These are phyloP conservation scores for Irpex lacteus DNA, from an alignment of 1,284 basidiomycete species.

Conservation along the genomic window DNA sequence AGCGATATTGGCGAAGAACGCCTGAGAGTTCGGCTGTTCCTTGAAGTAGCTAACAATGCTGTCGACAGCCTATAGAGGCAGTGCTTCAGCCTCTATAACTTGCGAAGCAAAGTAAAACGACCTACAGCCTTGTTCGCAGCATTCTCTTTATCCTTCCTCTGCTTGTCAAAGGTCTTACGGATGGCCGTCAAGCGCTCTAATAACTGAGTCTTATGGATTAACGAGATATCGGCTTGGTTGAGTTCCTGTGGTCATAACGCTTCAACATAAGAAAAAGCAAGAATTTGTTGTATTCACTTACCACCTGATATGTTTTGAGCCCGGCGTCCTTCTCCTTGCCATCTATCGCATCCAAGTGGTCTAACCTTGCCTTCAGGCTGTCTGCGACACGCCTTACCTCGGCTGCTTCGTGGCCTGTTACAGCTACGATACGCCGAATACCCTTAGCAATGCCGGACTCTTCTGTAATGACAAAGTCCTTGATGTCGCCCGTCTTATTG, in stretches of 20 bases:
- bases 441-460: constrained; percentile 99
- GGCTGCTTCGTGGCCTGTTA: constrained; percentile 92
- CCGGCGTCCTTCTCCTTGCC: constrained; percentile 85
- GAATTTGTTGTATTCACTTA: constrained; percentile 36
- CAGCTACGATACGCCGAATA: constrained; percentile 90
- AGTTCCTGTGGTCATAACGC: constrained; percentile 63
- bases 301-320: constrained; percentile 79
- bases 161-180: constrained; percentile 85
- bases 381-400: constrained; percentile 75
- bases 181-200: constrained; percentile 72
- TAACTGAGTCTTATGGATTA: constrained; percentile 80
- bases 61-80: constrained; percentile 60
- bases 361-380: constrained; percentile 63
- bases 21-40: constrained; percentile 66
- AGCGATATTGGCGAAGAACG: constrained; percentile 63
- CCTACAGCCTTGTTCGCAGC: constrained; percentile 78
- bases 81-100: no score
- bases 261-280: neutral
- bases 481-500: constrained; percentile 92
- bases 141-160: constrained; percentile 80
- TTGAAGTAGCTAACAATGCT: constrained; percentile 72
- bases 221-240: constrained; percentile 86
- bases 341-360: constrained; percentile 59
- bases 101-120: neutral
- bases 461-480: constrained; percentile 91